A percentile compares a stretch with the other conserved stretches of the same genome.
phyloP scores from a whole-genome alignment of 169 alveolate species.

The Plasmodium vivax region DNA sequence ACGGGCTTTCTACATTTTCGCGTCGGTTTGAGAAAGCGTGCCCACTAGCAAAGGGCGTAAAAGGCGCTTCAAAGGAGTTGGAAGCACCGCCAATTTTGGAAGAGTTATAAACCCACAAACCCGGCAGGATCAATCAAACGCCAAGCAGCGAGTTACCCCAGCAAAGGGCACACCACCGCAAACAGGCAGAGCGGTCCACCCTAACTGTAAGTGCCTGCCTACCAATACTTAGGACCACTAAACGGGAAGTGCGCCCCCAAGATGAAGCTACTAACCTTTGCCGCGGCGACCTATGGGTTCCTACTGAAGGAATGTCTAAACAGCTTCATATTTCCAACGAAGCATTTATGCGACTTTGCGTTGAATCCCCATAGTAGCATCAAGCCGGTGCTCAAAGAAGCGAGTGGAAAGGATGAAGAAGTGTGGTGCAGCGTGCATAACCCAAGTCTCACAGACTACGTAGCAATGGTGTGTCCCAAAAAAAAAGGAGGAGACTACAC shows the following conservation, averaged over 20 bases:
- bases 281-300: not conserved
- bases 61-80: not conserved
- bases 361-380: slow-evolving; percentile 36
- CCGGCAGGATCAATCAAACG: not conserved
- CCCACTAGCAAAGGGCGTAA: not conserved
- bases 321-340: not conserved
- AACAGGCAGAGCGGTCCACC: not conserved
- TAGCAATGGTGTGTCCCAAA: slow-evolving; percentile 39
- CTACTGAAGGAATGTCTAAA: not conserved
- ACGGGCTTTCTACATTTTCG: not conserved
- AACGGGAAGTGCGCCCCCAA: not conserved
- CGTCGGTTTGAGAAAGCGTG: not conserved
- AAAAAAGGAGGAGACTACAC: not conserved
- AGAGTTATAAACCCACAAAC: not conserved
- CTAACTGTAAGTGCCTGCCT: no score
- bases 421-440: slow-evolving; percentile 20
- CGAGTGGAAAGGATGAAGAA: not conserved
- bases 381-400: not conserved
- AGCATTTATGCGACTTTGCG: slow-evolving; percentile 15
- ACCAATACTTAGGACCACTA: not conserved
- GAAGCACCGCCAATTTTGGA: not conserved
- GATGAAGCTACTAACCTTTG: not conserved
- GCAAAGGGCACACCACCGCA: not conserved
- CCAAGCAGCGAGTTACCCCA: not conserved
- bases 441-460: not conserved